Evolutionary conservation across 331 rosid genomes (phyloP).

Genomic region (Quercus lobata): DNA sequence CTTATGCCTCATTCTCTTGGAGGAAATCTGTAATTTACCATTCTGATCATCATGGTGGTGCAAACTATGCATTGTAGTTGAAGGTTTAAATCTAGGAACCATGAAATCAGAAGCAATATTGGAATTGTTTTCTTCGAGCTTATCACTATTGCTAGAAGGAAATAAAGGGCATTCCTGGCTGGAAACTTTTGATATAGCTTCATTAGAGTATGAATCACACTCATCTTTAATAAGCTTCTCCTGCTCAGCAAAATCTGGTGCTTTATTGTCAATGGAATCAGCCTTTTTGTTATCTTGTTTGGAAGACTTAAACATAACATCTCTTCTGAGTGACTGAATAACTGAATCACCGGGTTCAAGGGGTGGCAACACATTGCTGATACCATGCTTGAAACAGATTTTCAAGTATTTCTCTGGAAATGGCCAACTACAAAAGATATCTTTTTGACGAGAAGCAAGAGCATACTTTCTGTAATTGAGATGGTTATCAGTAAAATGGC

Average conservation of each 20-base stretch:
- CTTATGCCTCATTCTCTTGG: conserved; percentile 22
- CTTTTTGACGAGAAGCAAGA: conserved; percentile 42
- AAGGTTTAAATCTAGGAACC: conserved; percentile 11
- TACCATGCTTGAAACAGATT: conserved; percentile 38
- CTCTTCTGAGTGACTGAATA: conserved; percentile 20
- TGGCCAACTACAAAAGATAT: conserved; percentile 49
- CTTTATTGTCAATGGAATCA: conserved; percentile 8
- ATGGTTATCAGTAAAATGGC: neutral
- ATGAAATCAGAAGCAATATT: conserved; percentile 8
- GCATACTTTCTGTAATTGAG: conserved; percentile 44
- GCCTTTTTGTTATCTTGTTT: conserved; percentile 16
- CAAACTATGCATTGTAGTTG: conserved; percentile 12
- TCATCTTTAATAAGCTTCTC: conserved; percentile 14
- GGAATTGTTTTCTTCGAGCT: conserved; percentile 28
- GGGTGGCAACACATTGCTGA: conserved; percentile 53
- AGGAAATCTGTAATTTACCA: conserved; percentile 1
- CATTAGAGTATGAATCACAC: conserved; percentile 18
- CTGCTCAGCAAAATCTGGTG: conserved; percentile 11
- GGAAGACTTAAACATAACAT: conserved; percentile 8
- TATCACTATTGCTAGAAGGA: conserved; percentile 1
- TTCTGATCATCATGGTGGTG: neutral
- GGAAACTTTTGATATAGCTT: conserved; percentile 21
- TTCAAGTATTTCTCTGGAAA: conserved; percentile 47
- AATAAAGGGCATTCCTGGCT: conserved; percentile 14
- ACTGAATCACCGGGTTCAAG: conserved; percentile 21